These are phyloP conservation scores for Oxytropis ochrocephala DNA, from an alignment of 306 rosid species.

Conservation along the genomic window DNA sequence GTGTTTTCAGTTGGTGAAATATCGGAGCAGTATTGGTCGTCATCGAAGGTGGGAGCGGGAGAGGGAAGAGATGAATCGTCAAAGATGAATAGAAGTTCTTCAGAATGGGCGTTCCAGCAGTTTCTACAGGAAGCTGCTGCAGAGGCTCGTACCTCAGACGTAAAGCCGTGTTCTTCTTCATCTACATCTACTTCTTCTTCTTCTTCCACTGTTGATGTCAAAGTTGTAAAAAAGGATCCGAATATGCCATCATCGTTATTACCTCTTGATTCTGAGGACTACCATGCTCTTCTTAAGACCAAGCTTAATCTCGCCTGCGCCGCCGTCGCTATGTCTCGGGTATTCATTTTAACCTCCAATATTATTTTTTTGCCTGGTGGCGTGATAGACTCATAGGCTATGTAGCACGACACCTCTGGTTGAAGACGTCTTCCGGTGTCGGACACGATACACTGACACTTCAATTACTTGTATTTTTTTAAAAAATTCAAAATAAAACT, in stretches of 20 bases:
- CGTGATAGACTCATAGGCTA: too few species aligned
- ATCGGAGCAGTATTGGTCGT: conserved; percentile 54
- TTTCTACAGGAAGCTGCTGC: conserved; percentile 52
- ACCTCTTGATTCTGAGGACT: conserved; percentile 46
- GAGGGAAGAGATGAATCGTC: background rate
- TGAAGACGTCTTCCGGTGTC: too few species aligned
- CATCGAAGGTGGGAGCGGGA: background rate
- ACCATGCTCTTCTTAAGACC: conserved; percentile 70
- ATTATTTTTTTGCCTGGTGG: too few species aligned
- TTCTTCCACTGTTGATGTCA: conserved; percentile 30
- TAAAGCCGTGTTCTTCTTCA: conserved; percentile 13
- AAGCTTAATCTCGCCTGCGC: conserved; percentile 93
- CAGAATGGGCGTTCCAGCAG: conserved; percentile 89
- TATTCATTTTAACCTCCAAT: background rate
- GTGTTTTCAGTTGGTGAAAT: conserved; percentile 73
- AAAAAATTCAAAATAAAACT: too few species aligned
- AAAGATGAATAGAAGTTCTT: conserved; percentile 63
- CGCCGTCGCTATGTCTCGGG: conserved; percentile 74
- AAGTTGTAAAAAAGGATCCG: background rate
- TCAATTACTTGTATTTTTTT: too few species aligned
- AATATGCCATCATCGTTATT: too few species aligned
- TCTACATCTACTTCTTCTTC: conserved; percentile 14
- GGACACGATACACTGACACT: too few species aligned
- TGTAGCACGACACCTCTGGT: too few species aligned
- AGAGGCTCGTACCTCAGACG: background rate